Conservation (phyloP, 495 filamentous ascomycete genomes). For the Penicillium paxilli region DNA sequence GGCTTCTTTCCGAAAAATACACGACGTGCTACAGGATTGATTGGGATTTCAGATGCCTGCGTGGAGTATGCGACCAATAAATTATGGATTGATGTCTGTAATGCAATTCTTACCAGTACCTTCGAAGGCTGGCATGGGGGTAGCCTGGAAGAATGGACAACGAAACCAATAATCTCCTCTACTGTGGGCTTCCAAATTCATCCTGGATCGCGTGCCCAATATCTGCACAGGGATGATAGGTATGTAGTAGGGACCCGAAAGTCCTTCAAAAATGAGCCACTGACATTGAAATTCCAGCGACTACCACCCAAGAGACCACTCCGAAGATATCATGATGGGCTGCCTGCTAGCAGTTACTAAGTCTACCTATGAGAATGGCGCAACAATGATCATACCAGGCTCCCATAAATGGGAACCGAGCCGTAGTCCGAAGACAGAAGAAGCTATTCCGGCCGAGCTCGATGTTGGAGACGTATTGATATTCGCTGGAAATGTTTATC, state of each 20-base stretch:
- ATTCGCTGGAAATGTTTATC: conserved; percentile 1
- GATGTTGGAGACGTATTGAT: conserved; percentile 2
- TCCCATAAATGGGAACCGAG: not conserved
- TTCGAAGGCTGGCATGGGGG: conserved; percentile 1
- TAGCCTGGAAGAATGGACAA: not conserved
- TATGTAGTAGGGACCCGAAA: not conserved
- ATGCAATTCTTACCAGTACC: not conserved
- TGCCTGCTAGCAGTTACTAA: not conserved
- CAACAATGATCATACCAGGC: not conserved
- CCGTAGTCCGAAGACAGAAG: not conserved
- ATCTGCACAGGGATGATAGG: conserved; percentile 1
- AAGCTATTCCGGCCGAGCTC: not conserved
- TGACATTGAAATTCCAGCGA: not conserved
- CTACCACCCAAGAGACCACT: not conserved
- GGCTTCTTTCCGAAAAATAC: not conserved
- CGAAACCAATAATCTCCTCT: not conserved
- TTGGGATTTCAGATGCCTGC: conserved; percentile 1
- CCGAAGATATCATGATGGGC: conserved; percentile 1
- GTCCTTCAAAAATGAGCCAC: not conserved
- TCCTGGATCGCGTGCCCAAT: not conserved
- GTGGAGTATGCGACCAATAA: conserved; percentile 1
- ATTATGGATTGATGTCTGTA: conserved; percentile 2
- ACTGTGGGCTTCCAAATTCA: conserved; percentile 1
- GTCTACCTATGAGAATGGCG: conserved; percentile 1
- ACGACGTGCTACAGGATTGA: not conserved